phyloP scores from a whole-genome alignment of 2,329 filamentous ascomycete species.

The Microascus cirrosus region DNA sequence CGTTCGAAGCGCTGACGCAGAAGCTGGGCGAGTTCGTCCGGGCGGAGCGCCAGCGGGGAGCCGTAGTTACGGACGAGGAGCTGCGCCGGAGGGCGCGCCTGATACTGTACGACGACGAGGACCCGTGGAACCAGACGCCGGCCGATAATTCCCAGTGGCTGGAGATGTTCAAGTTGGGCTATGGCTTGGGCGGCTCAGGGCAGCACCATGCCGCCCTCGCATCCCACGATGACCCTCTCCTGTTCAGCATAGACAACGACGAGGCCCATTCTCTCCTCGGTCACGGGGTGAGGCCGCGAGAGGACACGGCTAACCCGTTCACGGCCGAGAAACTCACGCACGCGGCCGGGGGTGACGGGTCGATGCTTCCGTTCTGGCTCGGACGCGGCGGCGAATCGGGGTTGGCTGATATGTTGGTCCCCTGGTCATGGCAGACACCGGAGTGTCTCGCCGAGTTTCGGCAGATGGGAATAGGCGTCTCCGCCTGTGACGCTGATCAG shows the following conservation, averaged over 20 bases:
- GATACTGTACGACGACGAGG: slow-evolving; percentile 20
- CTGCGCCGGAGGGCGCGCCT: slow-evolving; percentile 18
- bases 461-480: neutral
- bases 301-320: too few relatives aligned
- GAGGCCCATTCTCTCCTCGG: too few relatives aligned
- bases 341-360: neutral
- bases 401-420: neutral
- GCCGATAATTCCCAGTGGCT: slow-evolving; percentile 22
- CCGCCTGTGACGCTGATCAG: neutral
- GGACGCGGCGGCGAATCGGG: neutral
- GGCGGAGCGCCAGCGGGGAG: slow-evolving; percentile 7
- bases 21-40: slow-evolving; percentile 1
- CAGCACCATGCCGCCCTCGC: neutral
- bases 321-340: too few relatives aligned
- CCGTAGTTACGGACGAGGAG: slow-evolving; percentile 21
- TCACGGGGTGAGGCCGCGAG: too few relatives aligned
- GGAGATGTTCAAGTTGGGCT: slow-evolving; percentile 7
- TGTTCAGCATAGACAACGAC: slow-evolving; percentile 1
- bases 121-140: slow-evolving; percentile 27
- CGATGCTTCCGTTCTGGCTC: neutral
- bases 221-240: neutral
- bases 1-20: neutral
- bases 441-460: slow-evolving; percentile 1
- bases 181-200: neutral
- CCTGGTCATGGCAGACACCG: slow-evolving; percentile 1